Evolutionary conservation across 345 rosid species (phyloP).

Genomic region (Luvunga scandens): DNA sequence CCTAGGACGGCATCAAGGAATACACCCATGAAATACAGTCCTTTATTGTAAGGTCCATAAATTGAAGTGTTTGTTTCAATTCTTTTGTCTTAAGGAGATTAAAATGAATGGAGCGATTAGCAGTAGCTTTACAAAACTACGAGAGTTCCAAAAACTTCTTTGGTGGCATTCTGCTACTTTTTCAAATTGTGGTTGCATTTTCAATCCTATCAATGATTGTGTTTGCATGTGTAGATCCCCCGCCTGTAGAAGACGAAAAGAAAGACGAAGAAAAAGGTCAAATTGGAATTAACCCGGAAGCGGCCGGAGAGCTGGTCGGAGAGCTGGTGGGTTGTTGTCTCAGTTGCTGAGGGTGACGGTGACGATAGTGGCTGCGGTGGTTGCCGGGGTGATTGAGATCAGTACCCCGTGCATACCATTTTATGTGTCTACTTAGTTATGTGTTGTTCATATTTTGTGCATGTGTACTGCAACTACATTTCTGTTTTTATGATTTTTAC

Average conservation of each 20-base stretch:
- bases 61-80: neutral
- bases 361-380: neutral
- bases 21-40: neutral
- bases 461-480: too few species aligned
- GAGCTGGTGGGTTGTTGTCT: constrained; percentile 7
- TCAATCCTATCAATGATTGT: constrained; percentile 2
- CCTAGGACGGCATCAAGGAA: too few species aligned
- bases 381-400: neutral
- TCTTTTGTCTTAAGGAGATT: neutral
- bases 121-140: neutral
- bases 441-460: too few species aligned
- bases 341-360: neutral
- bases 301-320: neutral
- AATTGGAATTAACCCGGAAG: neutral
- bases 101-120: neutral
- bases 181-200: neutral
- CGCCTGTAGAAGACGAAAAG: neutral
- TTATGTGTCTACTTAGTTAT: too few species aligned
- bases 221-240: neutral
- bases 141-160: neutral
- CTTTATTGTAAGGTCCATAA: neutral
- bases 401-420: too few species aligned
- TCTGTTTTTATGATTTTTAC: too few species aligned
- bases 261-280: neutral
- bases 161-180: neutral